phyloP scores from a whole-genome alignment of 371 early-diverging fungal species.

The Mortierella sp. region DNA sequence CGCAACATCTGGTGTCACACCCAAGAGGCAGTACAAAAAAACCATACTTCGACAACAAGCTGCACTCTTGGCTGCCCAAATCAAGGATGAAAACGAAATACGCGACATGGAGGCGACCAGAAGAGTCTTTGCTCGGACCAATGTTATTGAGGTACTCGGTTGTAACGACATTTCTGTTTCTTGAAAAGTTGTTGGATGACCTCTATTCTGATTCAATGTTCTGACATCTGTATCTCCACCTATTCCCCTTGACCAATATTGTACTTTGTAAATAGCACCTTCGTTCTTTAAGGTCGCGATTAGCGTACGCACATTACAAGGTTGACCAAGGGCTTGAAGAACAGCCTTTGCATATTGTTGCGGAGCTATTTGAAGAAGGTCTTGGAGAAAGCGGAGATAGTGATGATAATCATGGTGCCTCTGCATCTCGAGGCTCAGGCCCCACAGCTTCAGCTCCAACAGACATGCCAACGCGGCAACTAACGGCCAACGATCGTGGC shows the following conservation, averaged over 20 bases:
- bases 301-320: conserved; percentile 21
- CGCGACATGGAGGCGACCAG: conserved; percentile 43
- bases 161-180: not conserved
- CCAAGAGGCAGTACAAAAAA: conserved; percentile 47
- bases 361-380: conserved; percentile 43
- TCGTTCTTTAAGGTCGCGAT: conserved; percentile 12
- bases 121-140: conserved; percentile 27
- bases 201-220: not conserved
- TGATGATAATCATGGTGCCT: not conserved
- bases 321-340: conserved; percentile 39
- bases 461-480: not conserved
- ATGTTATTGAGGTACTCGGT: conserved; percentile 29
- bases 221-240: not conserved
- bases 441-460: not conserved
- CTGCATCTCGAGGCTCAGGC: not conserved
- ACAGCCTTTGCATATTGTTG: conserved; percentile 43
- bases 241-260: not conserved
- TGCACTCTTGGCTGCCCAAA: conserved; percentile 43
- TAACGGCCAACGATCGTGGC: not conserved
- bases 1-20: conserved; percentile 1
- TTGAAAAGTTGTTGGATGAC: not conserved
- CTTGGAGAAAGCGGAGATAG: conserved; percentile 19
- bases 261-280: conserved; percentile 9
- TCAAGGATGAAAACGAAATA: conserved; percentile 45
- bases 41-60: conserved; percentile 54